A percentile compares a stretch with the other conserved stretches of the same genome.
These are phyloP conservation scores for Spergularia marina DNA, from an alignment of 148 eudicot genomes.

Conservation along the genomic window DNA sequence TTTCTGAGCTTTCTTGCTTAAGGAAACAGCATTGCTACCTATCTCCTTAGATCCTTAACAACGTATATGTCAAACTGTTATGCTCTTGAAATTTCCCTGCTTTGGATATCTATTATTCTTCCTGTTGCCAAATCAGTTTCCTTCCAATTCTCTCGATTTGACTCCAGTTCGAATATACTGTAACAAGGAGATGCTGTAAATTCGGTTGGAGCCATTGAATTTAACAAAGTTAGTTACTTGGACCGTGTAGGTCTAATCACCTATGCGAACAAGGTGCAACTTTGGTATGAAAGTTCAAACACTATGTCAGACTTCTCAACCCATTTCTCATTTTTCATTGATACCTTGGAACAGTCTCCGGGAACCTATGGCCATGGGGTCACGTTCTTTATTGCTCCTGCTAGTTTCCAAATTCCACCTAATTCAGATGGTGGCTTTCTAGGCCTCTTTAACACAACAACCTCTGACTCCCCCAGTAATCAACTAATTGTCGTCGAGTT, in stretches of 20 bases:
- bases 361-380: constrained; percentile 36
- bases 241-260: constrained; percentile 35
- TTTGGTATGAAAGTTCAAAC: constrained; percentile 31
- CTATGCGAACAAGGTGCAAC: constrained; percentile 28
- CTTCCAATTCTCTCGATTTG: constrained; percentile 29
- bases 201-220: constrained; percentile 33
- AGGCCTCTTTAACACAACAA: constrained; percentile 14
- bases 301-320: constrained; percentile 39
- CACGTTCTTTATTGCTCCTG: constrained; percentile 35
- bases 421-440: constrained; percentile 33
- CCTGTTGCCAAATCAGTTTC: constrained; percentile 13
- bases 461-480: constrained; percentile 1
- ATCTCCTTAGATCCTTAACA: no score
- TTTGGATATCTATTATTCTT: no score
- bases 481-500: constrained; percentile 47
- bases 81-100: no score
- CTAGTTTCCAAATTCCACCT: constrained; percentile 18
- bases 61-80: no score
- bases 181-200: constrained; percentile 42
- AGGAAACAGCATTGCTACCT: no score
- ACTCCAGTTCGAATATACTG: constrained; percentile 18
- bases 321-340: constrained; percentile 41
- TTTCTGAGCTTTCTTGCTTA: no score
- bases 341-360: background rate
- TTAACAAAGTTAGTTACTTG: constrained; percentile 29